Evolutionary conservation across 441 rosid species (phyloP), one percentile per base, ranked within the genome.

Genomic region (Euphorbia corollata): DNA sequence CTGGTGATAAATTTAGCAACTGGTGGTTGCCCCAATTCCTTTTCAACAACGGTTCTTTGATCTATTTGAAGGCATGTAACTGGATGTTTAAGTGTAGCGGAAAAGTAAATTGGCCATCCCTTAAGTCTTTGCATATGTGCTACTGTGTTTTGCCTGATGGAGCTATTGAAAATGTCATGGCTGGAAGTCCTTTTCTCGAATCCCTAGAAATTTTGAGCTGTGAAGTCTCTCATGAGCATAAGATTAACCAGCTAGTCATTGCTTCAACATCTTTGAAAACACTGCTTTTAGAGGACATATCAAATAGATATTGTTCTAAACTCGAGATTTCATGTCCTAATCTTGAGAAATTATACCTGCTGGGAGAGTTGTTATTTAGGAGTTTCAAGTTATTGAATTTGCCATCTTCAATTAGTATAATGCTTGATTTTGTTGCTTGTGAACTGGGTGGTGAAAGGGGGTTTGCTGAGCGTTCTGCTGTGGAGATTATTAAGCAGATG

Each of bases 171-270:
- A 65, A 12, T 11, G 18, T 73, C 45, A 10, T 70, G 0, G 5
- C 15, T 0, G 75, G 77, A 4, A 23, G 68, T 61, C 77, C 75
- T 6, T 6, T 20, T 8, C 71, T 73, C 48, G 59, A 53, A 47
- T 63, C 12, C 24, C 38, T 73, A 53, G 30, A 16, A 54, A 24
- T 73, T 59, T n/a, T 30, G 32, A 5, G 4, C 8, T 63, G 74
- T 30, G 32, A 27, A 27, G 32, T 27, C 32, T 27, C 32, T 27
- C 2, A 27, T 27, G 32, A 27, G 32, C 5, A 23, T 8, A 30
- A 22, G 8, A 6, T 62, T 39, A 2, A 20, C 18, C 9, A 12
- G 45, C 13, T 62, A 39, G 24, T 54, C 23, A 23, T 50, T 39
- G 10, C 22, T 8, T 50, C 39, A 0, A 23, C 43, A 0, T 50